These are phyloP conservation scores for Batrachochytrium dendrobatidis DNA, from an alignment of 371 early-diverging fungal genomes.

Conservation along the genomic window DNA sequence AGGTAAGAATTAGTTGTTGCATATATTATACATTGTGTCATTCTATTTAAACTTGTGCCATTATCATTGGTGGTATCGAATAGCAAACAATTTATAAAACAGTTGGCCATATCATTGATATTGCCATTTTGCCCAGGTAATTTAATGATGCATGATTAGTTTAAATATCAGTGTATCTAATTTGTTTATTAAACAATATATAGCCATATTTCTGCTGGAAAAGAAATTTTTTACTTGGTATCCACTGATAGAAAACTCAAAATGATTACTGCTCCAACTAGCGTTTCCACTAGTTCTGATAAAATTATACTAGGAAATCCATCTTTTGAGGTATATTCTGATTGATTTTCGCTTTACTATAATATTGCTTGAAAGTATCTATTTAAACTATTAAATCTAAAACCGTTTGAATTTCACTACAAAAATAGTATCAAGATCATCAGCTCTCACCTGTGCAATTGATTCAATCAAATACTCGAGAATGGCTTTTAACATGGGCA, in stretches of 20 bases:
- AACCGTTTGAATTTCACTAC: not conserved
- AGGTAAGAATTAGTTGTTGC: too few species aligned
- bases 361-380: not conserved
- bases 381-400: too few species aligned
- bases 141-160: not conserved
- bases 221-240: constrained; percentile 25
- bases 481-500: constrained; percentile 34
- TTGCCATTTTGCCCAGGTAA: constrained; percentile 25
- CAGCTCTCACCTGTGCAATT: constrained; percentile 17
- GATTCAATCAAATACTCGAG: constrained; percentile 18
- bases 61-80: too few species aligned
- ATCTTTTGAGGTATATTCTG: constrained; percentile 6
- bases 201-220: constrained; percentile 23
- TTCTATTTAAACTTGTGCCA: too few species aligned
- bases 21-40: too few species aligned
- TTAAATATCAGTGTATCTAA: too few species aligned
- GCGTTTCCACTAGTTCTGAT: not conserved
- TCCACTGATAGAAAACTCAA: constrained; percentile 27
- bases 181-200: not conserved
- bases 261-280: constrained; percentile 13
- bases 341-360: not conserved
- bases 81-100: constrained; percentile 18
- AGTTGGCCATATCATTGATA: constrained; percentile 16
- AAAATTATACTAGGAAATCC: constrained; percentile 9
- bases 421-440: constrained; percentile 25